phyloP scores from a whole-genome alignment of 2,329 filamentous ascomycete genomes.

The Ascochyta viciae-villosae region DNA sequence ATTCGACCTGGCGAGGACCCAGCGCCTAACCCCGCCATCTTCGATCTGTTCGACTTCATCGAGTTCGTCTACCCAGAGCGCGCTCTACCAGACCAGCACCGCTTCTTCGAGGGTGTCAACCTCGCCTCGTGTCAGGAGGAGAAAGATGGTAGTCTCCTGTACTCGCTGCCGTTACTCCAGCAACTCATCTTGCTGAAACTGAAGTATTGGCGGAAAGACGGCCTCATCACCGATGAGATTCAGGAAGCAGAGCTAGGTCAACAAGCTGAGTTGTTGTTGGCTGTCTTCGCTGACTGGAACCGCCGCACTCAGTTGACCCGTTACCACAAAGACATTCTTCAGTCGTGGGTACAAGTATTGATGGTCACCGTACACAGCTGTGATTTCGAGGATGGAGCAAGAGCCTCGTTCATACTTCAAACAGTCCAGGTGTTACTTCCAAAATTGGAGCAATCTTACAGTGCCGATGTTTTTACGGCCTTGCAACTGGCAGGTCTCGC shows the following conservation, averaged over 20 bases:
- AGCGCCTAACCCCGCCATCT: constrained; percentile 75
- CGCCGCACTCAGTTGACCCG: constrained; percentile 64
- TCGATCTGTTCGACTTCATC: constrained; percentile 93
- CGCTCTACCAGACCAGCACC: constrained; percentile 60
- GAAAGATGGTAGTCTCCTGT: constrained; percentile 64
- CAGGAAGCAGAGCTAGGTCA: constrained; percentile 27
- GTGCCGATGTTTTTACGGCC: constrained; percentile 72
- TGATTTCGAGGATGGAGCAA: constrained; percentile 75
- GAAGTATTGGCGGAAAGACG: constrained; percentile 63
- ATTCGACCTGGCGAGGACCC: constrained; percentile 70
- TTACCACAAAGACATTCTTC: constrained; percentile 71
- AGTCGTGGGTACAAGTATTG: constrained; percentile 83
- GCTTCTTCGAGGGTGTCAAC: constrained; percentile 71
- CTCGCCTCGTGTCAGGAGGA: constrained; percentile 68
- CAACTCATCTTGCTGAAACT: constrained; percentile 77
- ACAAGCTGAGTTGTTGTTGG: constrained; percentile 64
- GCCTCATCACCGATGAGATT: constrained; percentile 48
- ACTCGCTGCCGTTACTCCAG: constrained; percentile 73
- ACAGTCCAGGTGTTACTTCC: constrained; percentile 87
- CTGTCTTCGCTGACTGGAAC: constrained; percentile 70
- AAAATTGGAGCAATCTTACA: constrained; percentile 79
- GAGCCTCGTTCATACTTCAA: constrained; percentile 82
- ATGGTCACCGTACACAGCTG: constrained; percentile 83
- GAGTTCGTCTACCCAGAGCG: constrained; percentile 63
- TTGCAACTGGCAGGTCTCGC: constrained; percentile 79